Percentiles rank a stretch among this genome's conserved stretches.
These are phyloP conservation scores for Podospora appendiculata DNA, from an alignment of 495 filamentous ascomycete species.

Conservation along the genomic window DNA sequence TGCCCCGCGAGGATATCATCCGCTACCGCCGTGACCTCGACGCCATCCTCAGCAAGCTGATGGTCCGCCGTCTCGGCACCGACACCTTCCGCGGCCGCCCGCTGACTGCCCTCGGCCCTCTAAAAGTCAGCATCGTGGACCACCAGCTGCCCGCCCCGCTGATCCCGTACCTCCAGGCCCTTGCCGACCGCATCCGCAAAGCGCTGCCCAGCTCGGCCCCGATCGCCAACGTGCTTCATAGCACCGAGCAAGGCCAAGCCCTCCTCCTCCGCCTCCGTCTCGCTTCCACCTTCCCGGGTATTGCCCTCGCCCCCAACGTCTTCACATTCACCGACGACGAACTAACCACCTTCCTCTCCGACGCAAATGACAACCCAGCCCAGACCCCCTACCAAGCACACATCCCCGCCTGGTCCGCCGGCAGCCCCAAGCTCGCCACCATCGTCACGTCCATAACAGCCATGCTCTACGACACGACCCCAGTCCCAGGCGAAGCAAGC, in stretches of 20 bases:
- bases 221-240: not conserved
- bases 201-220: not conserved
- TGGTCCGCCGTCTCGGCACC: slow-evolving; percentile 19
- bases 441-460: slow-evolving; percentile 2
- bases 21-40: slow-evolving; percentile 11
- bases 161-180: not conserved
- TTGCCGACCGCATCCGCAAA: slow-evolving; percentile 1
- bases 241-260: slow-evolving; percentile 1
- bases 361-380: not conserved
- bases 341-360: not conserved
- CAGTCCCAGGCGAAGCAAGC: slow-evolving; percentile 3
- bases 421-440: slow-evolving; percentile 13
- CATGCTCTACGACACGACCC: slow-evolving; percentile 5
- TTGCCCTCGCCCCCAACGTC: not conserved
- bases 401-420: slow-evolving; percentile 8
- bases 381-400: slow-evolving; percentile 8
- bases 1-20: not conserved
- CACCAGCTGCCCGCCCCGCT: slow-evolving; percentile 7
- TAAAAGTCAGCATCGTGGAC: slow-evolving; percentile 17
- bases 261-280: slow-evolving; percentile 14
- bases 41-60: slow-evolving; percentile 9
- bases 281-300: slow-evolving; percentile 16
- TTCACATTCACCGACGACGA: slow-evolving; percentile 12
- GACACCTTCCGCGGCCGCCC: slow-evolving; percentile 12
- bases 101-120: slow-evolving; percentile 14